Percentiles rank a stretch among this genome's conserved stretches.
These are phyloP conservation scores for Euphrasia arctica DNA, from an alignment of 305 asterid genomes.

Conservation along the genomic window DNA sequence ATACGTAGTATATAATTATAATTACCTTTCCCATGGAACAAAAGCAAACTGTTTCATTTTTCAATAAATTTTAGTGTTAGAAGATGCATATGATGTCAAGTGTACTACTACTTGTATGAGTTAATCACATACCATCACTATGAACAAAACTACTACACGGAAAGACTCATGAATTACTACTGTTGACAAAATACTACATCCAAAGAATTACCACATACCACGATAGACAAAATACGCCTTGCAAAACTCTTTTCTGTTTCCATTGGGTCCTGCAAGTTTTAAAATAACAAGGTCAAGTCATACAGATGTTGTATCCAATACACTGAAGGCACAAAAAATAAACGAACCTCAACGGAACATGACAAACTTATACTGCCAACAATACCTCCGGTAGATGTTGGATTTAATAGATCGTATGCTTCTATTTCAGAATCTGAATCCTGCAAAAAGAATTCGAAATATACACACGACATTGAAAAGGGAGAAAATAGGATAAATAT, in stretches of 20 bases:
- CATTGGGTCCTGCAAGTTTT: constrained; percentile 76
- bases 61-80: constrained; percentile 7
- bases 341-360: constrained; percentile 82
- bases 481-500: neutral
- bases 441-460: constrained; percentile 41
- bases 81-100: constrained; percentile 23
- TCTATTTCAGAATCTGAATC: constrained; percentile 62
- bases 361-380: constrained; percentile 79
- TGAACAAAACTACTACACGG: constrained; percentile 1
- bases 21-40: constrained; percentile 3
- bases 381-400: constrained; percentile 52
- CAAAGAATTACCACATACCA: constrained; percentile 55
- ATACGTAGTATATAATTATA: neutral
- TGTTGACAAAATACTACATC: constrained; percentile 7
- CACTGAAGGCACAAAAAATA: constrained; percentile 14
- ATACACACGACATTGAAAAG: constrained; percentile 12
- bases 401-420: constrained; percentile 58
- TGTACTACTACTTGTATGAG: constrained; percentile 14
- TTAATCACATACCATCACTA: neutral
- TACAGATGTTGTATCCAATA: constrained; percentile 14
- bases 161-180: constrained; percentile 16
- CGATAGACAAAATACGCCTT: constrained; percentile 76
- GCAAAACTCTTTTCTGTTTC: constrained; percentile 86
- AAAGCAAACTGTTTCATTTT: constrained; percentile 8
- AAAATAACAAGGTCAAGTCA: constrained; percentile 28